These are phyloP conservation scores for Podaxis mareebaensis DNA, from an alignment of 768 basidiomycete species.

Conservation along the genomic window DNA sequence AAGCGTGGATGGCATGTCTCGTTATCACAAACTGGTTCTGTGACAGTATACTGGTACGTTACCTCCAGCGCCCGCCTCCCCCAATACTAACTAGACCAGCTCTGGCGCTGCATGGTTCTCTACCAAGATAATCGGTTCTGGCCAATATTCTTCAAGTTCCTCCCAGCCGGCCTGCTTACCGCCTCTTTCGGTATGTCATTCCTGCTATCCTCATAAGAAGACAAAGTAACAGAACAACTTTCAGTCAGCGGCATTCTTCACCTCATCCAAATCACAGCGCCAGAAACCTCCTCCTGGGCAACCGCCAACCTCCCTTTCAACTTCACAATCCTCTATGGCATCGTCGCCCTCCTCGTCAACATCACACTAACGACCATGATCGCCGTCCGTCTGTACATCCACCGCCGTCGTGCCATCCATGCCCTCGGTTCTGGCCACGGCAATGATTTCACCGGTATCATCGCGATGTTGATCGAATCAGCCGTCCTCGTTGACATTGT, in stretches of 20 bases:
- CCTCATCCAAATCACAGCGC: conserved; percentile 13
- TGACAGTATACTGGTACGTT: conserved; percentile 5
- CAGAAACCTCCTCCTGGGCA: conserved; percentile 9
- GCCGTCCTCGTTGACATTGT: conserved; percentile 5
- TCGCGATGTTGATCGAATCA: conserved; percentile 12
- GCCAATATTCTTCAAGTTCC: conserved; percentile 7
- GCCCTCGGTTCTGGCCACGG: conserved; percentile 5
- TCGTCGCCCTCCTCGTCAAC: conserved; percentile 11
- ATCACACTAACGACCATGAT: conserved; percentile 9
- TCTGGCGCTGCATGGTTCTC: conserved; percentile 11
- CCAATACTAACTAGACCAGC: neutral
- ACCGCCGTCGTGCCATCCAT: conserved; percentile 2
- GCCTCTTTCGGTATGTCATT: conserved; percentile 3
- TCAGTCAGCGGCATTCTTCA: conserved; percentile 9
- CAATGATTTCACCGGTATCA: neutral
- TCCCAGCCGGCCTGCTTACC: neutral
- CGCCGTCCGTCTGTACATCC: conserved; percentile 4
- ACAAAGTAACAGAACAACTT: neutral
- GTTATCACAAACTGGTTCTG: conserved; percentile 13
- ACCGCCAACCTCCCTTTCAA: conserved; percentile 9
- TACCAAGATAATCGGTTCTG: conserved; percentile 12
- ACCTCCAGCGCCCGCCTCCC: too few species aligned
- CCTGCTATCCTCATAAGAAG: neutral
- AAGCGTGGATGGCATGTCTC: conserved; percentile 13
- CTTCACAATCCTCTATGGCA: conserved; percentile 11